Evolutionary conservation across 2,329 filamentous ascomycete species (phyloP).

Genomic region (Atkinsonella hypoxylon): DNA sequence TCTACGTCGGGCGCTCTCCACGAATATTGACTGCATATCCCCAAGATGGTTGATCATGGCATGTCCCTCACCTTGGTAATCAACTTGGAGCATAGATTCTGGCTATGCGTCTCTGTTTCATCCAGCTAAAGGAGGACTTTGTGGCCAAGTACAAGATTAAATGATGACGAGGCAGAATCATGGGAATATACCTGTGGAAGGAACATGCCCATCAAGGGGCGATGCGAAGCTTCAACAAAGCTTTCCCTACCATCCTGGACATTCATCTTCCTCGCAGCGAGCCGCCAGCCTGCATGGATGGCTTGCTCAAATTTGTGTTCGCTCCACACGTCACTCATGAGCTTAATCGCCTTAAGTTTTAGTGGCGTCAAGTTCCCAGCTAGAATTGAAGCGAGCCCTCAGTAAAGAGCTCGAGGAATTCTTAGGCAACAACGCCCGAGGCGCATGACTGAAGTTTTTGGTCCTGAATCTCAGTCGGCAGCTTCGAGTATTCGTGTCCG

Average conservation of each 20-base stretch:
- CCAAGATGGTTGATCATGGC: background rate
- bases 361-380: background rate
- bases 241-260: background rate
- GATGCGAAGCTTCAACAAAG: background rate
- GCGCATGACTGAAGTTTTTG: background rate
- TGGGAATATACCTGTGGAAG: background rate
- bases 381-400: background rate
- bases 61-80: background rate
- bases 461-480: background rate
- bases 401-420: background rate
- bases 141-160: background rate
- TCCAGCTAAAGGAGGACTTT: background rate
- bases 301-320: background rate
- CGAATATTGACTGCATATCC: background rate
- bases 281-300: background rate
- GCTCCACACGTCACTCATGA: background rate
- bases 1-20: background rate
- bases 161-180: background rate
- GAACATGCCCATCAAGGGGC: background rate
- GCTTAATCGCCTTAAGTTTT: background rate
- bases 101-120: background rate
- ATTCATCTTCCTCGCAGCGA: background rate
- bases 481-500: background rate
- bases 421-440: background rate
- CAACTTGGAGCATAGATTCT: background rate